Evolutionary conservation across 176 grass and related monocot genomes (phyloP), one percentile per base, ranked within the genome.

Genomic region (Carex parvula): DNA sequence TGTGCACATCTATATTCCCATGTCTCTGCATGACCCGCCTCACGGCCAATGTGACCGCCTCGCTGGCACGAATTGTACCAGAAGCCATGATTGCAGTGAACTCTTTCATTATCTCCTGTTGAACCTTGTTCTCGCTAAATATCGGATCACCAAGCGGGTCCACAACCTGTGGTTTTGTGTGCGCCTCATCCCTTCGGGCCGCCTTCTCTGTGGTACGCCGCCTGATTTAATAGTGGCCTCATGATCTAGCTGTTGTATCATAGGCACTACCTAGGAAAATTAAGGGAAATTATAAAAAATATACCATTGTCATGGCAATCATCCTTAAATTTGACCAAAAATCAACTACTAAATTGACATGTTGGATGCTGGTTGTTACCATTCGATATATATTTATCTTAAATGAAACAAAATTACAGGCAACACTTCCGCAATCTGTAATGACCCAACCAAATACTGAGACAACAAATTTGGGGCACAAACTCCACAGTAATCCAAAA

Each of bases 201-300:
- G 14, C 6, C 55, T 64, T 83, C n/a, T 44, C 80, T 67, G 59
- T 18, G 2, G n/a, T n/a, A n/a, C n/a, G n/a, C 29, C 33, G 42
- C 91, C 91, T 71, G 0, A 64, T 52, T 88, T 52, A 5, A 95
- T 77, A 50, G 88, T 89, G 18, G 85, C 67, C 82, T 95, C n/a
- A n/a, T n/a, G n/a, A n/a, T n/a, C 93, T 64, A 95, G 85, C 85
- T 89, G 87, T 81, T 92, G 90, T 0, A 95, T 95, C 90, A 92
- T 91, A 68, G 93, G 93, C 84, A 95, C 85, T 80, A 26, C 33
- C 82, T 3, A 63, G 17, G 32, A 63, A 39, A 22, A 15, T 5
- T 6, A 15, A 75, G 46, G 12, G 21, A 73, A 14, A 7, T 71
- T 71, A 73, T 66, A 6, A 12, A 48, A 22, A 3, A 12, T 48